These are phyloP conservation scores for Geotrichum klebahnii DNA, from an alignment of 1,139 yeast species.

Conservation along the genomic window DNA sequence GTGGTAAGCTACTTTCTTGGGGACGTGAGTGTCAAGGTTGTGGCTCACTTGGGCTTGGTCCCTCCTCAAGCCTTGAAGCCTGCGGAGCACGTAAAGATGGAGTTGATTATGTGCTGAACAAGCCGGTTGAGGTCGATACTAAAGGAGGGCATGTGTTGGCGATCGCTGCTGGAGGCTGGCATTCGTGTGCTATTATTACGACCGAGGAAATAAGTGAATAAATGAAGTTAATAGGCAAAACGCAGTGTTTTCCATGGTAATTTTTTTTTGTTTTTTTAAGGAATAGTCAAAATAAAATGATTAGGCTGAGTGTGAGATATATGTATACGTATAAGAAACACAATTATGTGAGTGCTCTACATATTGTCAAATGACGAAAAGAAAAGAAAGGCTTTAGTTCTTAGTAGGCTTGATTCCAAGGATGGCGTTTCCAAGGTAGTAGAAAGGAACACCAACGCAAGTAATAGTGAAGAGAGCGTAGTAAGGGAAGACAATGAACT, in stretches of 20 bases:
- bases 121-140: constrained; percentile 45
- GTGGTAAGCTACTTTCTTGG: constrained; percentile 65
- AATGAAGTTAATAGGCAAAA: background rate
- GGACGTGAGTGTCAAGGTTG: constrained; percentile 60
- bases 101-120: constrained; percentile 43
- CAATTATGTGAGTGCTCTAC: too few relatives aligned
- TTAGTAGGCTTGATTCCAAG: constrained; percentile 18
- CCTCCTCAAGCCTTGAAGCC: constrained; percentile 35
- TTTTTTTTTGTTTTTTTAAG: too few relatives aligned
- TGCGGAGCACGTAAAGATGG: constrained; percentile 37
- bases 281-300: background rate
- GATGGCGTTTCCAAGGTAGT: constrained; percentile 72
- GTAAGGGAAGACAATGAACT: constrained; percentile 80
- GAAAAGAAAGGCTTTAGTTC: background rate
- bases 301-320: background rate
- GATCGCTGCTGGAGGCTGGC: constrained; percentile 79
- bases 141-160: constrained; percentile 46
- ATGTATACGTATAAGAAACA: too few relatives aligned
- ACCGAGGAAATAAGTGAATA: constrained; percentile 18
- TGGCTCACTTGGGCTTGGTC: constrained; percentile 71
- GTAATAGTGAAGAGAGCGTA: constrained; percentile 77
- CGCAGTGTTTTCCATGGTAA: too few relatives aligned
- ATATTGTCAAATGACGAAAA: too few relatives aligned
- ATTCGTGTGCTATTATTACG: constrained; percentile 56
- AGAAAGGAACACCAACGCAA: constrained; percentile 60